Evolutionary conservation across 2,329 filamentous ascomycete genomes (phyloP), one percentile per base, ranked within the genome.

Genomic region (Huntiella decipiens): DNA sequence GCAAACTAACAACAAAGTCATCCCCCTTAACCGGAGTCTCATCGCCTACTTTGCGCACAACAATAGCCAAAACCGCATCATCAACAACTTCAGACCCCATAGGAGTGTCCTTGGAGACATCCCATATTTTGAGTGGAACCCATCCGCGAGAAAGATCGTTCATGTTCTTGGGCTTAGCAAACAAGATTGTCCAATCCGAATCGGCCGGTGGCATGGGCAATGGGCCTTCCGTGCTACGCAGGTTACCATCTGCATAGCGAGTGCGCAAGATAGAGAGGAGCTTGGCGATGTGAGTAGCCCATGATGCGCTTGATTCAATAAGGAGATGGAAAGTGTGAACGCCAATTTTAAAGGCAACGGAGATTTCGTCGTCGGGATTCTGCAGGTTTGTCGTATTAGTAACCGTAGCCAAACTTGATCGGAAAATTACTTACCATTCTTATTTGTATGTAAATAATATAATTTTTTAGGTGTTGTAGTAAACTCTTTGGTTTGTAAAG

Each of bases 271-370:
- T 62, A 1, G 64, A 60, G 13, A 82, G 61, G 2, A 87, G 69
- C 15, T 74, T 67, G 13, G 64, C 54, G 47, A 74, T 74, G 49
- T 82, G 63, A 1, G 65, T 60, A 12, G 65, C 61, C 55, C 84
- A 73, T 8, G 74, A 60, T 35, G 69, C 67, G 11, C 69, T 62
- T 4, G 74, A 63, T 35, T 74, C 68, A 39, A 79, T 67, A 51
- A 81, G 77, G 48, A 86, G 66, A 54, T 82, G 73, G 52, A 85
- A 66, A 3, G 79, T 86, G 54, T 77, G 72, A 48, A 74, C 73
- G 56, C 79, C 76, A 57, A 81, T 71, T 60, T 84, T 85, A 63
- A 87, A 76, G 50, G 77, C 71, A 46, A 87, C 63, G 7, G 79
- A 82, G 54, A 73, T 66, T 53, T 70, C 64, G n/a, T 67, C 62